These are phyloP conservation scores for Rhodotorula babjevae DNA, from an alignment of 768 basidiomycete genomes.

Conservation along the genomic window DNA sequence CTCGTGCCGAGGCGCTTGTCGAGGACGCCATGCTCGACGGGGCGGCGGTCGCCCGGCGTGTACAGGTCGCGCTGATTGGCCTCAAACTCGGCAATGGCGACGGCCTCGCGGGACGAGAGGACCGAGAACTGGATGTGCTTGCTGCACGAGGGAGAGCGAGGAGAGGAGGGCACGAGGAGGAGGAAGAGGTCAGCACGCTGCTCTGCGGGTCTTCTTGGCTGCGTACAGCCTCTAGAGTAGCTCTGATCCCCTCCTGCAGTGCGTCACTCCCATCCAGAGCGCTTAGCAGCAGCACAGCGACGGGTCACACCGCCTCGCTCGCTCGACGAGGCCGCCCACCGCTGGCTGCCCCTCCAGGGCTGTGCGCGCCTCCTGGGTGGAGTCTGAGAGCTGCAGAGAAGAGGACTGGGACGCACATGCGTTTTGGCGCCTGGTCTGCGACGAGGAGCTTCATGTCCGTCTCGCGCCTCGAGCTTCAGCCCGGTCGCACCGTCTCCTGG, in stretches of 20 bases:
- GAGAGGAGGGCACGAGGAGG: not conserved
- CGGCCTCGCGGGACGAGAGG: slow-evolving; percentile 88
- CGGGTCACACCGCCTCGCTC: not conserved
- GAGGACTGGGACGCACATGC: slow-evolving; percentile 24
- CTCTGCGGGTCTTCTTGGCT: too few relatives aligned
- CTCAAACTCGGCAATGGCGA: slow-evolving; percentile 92
- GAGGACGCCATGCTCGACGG: slow-evolving; percentile 85
- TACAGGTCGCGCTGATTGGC: slow-evolving; percentile 90
- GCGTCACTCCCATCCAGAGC: not conserved
- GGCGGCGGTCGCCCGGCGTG: slow-evolving; percentile 70
- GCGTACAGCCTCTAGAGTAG: not conserved
- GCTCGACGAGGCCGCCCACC: not conserved
- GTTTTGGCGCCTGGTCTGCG: slow-evolving; percentile 32
- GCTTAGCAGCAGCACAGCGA: not conserved
- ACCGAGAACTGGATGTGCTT: slow-evolving; percentile 95
- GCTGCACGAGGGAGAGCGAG: slow-evolving; percentile 50
- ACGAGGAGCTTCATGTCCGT: slow-evolving; percentile 27
- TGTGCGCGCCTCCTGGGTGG: rapidly evolving
- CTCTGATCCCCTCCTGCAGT: not conserved
- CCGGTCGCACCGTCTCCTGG: not conserved
- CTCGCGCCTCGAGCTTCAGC: not conserved
- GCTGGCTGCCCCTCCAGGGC: not conserved
- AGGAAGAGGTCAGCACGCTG: not conserved
- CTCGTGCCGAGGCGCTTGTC: slow-evolving; percentile 90
- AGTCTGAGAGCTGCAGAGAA: not conserved